Evolutionary conservation across 208 protist species (phyloP).

Genomic region (Angomonas desouzai): DNA sequence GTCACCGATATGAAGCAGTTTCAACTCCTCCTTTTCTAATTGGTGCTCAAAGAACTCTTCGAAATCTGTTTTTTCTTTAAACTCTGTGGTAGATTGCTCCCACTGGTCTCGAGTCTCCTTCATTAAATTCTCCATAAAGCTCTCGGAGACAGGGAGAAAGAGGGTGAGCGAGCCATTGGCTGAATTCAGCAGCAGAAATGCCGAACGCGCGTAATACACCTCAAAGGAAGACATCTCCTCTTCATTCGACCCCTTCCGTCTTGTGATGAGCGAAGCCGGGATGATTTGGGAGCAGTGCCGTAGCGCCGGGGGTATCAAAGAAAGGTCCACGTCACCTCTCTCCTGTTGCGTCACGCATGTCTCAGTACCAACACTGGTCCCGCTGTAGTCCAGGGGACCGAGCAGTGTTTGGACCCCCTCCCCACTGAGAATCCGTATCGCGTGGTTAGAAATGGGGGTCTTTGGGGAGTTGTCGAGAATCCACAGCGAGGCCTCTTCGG

Average conservation of each 20-base stretch:
- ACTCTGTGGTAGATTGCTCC: neutral
- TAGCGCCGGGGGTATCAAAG: conserved; percentile 1
- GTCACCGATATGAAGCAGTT: neutral
- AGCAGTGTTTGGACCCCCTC: conserved; percentile 2
- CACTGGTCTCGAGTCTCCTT: neutral
- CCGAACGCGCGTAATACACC: neutral
- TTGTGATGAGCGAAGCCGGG: conserved; percentile 6
- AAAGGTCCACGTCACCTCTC: neutral
- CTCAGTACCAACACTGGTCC: neutral
- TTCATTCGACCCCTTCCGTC: neutral
- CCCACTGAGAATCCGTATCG: conserved; percentile 1
- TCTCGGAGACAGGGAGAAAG: neutral
- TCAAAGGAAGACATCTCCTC: neutral
- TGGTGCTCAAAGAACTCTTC: neutral
- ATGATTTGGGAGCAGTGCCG: neutral
- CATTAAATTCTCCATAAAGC: neutral
- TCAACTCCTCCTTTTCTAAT: conserved; percentile 3
- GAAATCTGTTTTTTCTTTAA: neutral
- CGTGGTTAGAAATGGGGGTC: neutral
- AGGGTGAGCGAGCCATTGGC: neutral
- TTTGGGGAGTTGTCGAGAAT: neutral
- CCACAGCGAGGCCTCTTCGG: conserved; percentile 1
- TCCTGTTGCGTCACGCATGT: neutral
- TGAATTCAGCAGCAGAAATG: neutral
- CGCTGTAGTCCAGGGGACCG: conserved; percentile 8